A percentile compares a stretch with the other conserved stretches of the same genome.
Conservation (phyloP, 2,329 filamentous ascomycete genomes). For the Fusarium sulawesiense region DNA sequence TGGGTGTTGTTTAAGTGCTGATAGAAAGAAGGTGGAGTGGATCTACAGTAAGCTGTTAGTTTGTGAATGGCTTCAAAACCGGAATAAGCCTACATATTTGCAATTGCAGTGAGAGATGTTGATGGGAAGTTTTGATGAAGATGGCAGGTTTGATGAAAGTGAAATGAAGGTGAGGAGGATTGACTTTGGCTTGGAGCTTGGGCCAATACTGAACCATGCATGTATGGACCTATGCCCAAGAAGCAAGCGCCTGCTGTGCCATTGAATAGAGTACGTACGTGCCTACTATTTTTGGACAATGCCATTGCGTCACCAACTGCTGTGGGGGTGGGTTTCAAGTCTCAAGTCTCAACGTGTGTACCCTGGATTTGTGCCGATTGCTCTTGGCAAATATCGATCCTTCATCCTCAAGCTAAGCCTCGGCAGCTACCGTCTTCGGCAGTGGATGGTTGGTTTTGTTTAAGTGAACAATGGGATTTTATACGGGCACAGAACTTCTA, state of each 20-base stretch:
- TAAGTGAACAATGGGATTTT: background rate
- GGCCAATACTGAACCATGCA: constrained; percentile 10
- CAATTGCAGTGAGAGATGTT: background rate
- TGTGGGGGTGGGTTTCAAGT: constrained; percentile 36
- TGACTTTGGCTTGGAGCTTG: constrained; percentile 17
- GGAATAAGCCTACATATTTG: constrained; percentile 5
- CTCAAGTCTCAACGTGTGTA: constrained; percentile 19
- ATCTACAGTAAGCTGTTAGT: constrained; percentile 8
- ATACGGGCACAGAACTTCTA: background rate
- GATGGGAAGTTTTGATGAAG: background rate
- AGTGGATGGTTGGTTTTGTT: background rate
- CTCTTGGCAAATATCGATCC: constrained; percentile 3
- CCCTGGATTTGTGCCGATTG: constrained; percentile 19
- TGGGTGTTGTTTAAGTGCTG: constrained; percentile 8
- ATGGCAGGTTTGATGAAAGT: background rate
- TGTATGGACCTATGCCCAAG: background rate
- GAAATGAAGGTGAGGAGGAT: background rate
- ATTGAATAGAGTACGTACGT: constrained; percentile 1
- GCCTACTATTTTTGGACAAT: constrained; percentile 21
- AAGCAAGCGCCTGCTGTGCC: background rate
- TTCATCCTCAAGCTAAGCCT: background rate
- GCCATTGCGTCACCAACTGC: constrained; percentile 31
- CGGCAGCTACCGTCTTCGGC: background rate
- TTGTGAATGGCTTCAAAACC: background rate
- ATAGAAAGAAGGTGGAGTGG: background rate